Evolutionary conservation across 2,329 filamentous ascomycete species (phyloP), one percentile per base, ranked within the genome.

Genomic region (Rutstroemia sp.): DNA sequence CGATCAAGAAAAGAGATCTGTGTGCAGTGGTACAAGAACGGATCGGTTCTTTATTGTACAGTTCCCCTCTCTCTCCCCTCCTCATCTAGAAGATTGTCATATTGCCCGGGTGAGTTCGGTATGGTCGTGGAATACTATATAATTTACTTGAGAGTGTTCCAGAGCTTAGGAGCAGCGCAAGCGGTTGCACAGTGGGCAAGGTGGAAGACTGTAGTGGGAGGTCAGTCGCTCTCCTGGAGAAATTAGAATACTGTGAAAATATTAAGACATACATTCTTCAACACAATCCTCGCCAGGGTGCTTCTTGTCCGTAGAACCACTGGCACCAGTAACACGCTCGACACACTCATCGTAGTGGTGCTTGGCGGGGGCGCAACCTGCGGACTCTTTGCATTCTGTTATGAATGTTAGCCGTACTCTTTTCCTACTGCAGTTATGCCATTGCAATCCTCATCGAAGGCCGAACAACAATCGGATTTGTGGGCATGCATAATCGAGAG

Each of bases 331-430:
- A 67, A 99, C 94, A 69, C 94, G 91, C 83, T 96, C 92, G 67
- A 92, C 91, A 74, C 94, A 99, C 78, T 96, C 90, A 65, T 97
- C 92, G 74, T 88, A 97, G 82, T 99, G 94, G 81, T 97, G 92
- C 85, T 97, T 99, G 71, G 83, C 82, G 58, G 87, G 86, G 60
- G 86, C 80, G 77, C 94, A 99, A 75, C 88, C 79, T 73, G 87
- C 81, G 63, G 91, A 91, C 73, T 92, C 84, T 75, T 83, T 83
- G 83, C 94, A 99, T 71, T 96, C 94, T 97, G 74, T 65, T 66
- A 39, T 12, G 12, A 51, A 42, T 19, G 37, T 64, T 59, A 67
- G 55, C 64, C 19, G 14, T 54, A 2, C 37, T 21, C 45, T 19
- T 27, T 19, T 34, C 30, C 30, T 34, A 12, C 30, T 14, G 10